phyloP scores from a whole-genome alignment of 108 stramenopile species.

The Nitzschia inconspicua region DNA sequence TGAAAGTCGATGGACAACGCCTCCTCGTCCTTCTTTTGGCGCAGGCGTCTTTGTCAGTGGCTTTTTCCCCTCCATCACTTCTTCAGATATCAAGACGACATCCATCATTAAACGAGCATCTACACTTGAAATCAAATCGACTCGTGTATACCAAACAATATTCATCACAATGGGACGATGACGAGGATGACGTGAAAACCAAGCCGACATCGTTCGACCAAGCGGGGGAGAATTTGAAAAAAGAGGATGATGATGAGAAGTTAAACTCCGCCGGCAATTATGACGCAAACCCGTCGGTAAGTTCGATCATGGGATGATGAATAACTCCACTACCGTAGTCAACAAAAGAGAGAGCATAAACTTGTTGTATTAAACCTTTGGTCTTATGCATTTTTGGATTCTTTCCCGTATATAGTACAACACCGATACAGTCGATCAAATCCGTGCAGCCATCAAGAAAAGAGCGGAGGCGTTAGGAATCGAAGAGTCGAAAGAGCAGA shows the following conservation, averaged over 20 bases:
- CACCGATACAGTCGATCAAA: conserved; percentile 44
- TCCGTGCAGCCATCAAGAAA: conserved; percentile 62
- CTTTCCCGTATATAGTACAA: conserved; percentile 27
- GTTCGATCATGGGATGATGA: conserved; percentile 4
- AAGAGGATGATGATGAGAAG: conserved; percentile 31
- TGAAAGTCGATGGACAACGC: neutral
- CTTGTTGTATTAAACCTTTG: too few species aligned
- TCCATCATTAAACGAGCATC: neutral
- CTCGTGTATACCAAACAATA: conserved; percentile 9
- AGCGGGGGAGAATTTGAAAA: conserved; percentile 24
- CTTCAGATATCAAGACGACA: neutral
- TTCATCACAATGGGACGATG: conserved; percentile 34
- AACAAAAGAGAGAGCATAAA: too few species aligned
- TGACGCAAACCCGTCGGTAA: conserved; percentile 35
- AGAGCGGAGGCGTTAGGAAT: conserved; percentile 60
- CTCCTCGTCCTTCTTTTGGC: neutral
- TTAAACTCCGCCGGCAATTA: conserved; percentile 41
- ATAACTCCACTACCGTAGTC: too few species aligned
- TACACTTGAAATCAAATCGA: neutral
- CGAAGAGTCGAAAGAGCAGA: conserved; percentile 60
- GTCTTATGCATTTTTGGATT: neutral
- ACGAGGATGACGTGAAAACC: conserved; percentile 19
- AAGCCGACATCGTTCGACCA: conserved; percentile 28
- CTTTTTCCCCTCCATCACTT: neutral
- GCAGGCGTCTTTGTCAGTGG: neutral